These are phyloP conservation scores for Hypoxylon cercidicola DNA, from an alignment of 495 filamentous ascomycete species.

Conservation along the genomic window DNA sequence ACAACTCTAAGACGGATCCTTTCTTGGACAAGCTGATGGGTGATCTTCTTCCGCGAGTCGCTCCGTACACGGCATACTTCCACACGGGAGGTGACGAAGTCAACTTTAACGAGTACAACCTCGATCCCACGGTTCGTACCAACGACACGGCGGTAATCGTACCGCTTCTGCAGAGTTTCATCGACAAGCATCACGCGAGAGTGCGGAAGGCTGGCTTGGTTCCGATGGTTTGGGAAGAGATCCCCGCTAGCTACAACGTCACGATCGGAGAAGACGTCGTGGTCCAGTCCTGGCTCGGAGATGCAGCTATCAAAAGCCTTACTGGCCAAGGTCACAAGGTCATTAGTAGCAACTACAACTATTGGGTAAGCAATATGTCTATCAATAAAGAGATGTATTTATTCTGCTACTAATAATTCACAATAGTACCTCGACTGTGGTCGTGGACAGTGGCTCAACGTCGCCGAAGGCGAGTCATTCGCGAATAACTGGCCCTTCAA, in stretches of 20 bases:
- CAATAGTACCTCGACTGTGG: constrained; percentile 82
- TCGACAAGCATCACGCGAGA: constrained; percentile 70
- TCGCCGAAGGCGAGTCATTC: constrained; percentile 57
- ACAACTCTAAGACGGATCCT: constrained; percentile 68
- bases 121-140: constrained; percentile 76
- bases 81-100: constrained; percentile 88
- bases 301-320: constrained; percentile 61
- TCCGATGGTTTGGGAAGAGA: constrained; percentile 86
- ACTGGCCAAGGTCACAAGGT: constrained; percentile 71
- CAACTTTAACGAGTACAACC: constrained; percentile 74
- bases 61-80: constrained; percentile 74
- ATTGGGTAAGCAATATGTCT: constrained; percentile 64
- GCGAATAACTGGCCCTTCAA: constrained; percentile 69
- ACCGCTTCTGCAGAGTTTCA: constrained; percentile 76
- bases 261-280: constrained; percentile 69
- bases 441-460: constrained; percentile 78
- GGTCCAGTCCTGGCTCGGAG: constrained; percentile 78
- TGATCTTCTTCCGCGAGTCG: constrained; percentile 77
- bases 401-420: constrained; percentile 16
- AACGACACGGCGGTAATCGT: constrained; percentile 68
- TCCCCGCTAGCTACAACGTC: constrained; percentile 78
- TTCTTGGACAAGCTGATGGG: constrained; percentile 75
- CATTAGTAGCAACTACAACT: constrained; percentile 78
- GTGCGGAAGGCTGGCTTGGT: constrained; percentile 67
- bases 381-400: background rate